Evolutionary conservation across 2,329 filamentous ascomycete genomes (phyloP), one percentile per base, ranked within the genome.

Genomic region (Phoma sp.): DNA sequence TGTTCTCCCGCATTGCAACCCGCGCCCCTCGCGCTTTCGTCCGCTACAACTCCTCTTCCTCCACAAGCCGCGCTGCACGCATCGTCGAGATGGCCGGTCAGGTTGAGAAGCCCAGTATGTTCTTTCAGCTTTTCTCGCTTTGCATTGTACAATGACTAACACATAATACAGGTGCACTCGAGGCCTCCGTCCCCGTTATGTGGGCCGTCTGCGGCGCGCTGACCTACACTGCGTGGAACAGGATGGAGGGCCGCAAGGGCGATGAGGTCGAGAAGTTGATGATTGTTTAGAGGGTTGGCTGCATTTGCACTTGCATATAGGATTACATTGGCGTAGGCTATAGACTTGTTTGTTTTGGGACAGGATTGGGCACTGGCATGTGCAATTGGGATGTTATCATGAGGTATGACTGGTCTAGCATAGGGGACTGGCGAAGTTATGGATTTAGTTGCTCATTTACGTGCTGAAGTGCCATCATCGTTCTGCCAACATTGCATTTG

Each of bases 31-130:
- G 62, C 46, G 50, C 58, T 24, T 48, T 48, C 32, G 41, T 61
- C 38, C 69, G 71, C 57, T 69, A 59, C 65, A 73, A 72, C 65
- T 73, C 70, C 7, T 65, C 61, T 33, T 60, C 61, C 39, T 61
- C 55, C 30, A 44, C 65, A 5, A 64, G 54, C 50, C 47, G 56
- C 42, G 60, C 69, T 4, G 56, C 65, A 1, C 62, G 65, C 46
- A 63, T 74, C 47, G 58, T 70, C 22, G 60, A 71, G 41, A 66
- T 73, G 58, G 71, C 70, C 2, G 59, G 60, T 0, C 62, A 66
- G 13, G 68, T 67, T 18, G 65, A 71, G 62, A 69, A 66, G 55
- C 70, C 69, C 2, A 66, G 65, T 67, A 62, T 41, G 66, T 47
- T 4, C 3, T 18, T 14, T 33, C 30, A n/a, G 14, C 0, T 6